Evolutionary conservation across 2,329 filamentous ascomycete species (phyloP), one percentile per base, ranked within the genome.

Genomic region (Hypomyces perniciosus): DNA sequence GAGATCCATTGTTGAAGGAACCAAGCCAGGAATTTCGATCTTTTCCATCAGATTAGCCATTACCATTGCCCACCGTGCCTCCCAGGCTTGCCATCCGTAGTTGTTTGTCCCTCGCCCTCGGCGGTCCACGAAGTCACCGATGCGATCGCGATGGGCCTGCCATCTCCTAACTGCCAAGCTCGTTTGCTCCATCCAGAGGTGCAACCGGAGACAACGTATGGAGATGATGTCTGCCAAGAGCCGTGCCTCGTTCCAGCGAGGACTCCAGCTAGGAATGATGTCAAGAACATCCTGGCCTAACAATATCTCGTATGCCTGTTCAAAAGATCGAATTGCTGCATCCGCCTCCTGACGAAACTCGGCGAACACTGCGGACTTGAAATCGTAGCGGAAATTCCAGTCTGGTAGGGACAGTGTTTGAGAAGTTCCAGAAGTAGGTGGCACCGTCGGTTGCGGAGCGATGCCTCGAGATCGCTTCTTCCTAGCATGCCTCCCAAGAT

Each of bases 301-400:
- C 8, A 99, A 70, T 26, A 81, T 83, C 47, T 95, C 90, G 58
- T 97, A 91, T 4, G 90, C 90, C 65, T 85, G 85, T 62, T 93
- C 89, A 59, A 91, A 96, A 48, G 89, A 90, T 40, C 90, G 82
- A 61, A 89, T 77, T 1, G 93, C 90, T 26, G 83, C 84, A 63
- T 96, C 92, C 78, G 92, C 88, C 65, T 97, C 93, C 63, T 95
- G 88, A 7, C 93, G 82, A 58, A 95, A 96, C 63, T 97, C 92
- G 29, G 91, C 89, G 63, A 97, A 88, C 0, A 96, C 76, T 6
- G 86, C 92, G 13, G 91, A 78, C 66, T 99, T 99, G 72, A 95
- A 90, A 62, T 99, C 92, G 68, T 96, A 96, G 12, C 92, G 85
- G 48, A 95, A 85, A 62, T 90, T 90, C 93, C 92, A 99, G 4